Base-by-base conservation (phyloP, 1,284 basidiomycete genomes). In the Baeospora myosura region DNA sequence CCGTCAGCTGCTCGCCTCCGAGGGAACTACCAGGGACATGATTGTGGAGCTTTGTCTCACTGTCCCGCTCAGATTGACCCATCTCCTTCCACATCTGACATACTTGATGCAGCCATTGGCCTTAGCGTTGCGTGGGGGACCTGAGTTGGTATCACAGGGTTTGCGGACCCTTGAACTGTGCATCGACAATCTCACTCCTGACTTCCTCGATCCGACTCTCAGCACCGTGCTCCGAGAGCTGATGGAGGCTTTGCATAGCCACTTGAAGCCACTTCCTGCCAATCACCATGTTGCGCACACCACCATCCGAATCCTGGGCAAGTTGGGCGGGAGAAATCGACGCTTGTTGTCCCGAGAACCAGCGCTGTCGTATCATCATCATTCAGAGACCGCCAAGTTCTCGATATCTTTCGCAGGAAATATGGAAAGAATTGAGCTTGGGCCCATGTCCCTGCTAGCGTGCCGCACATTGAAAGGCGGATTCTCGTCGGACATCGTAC, bases 51-150 rank as follows among this genome's bases (percentile, higher is more conserved):
- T 99, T 33, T 98, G 92, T 59, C 78, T 99, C 41, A 99, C 96
- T 1, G 95, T 98, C 12, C 96, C 96, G 0, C 75, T 98, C 28
- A 88, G 96, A 23, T 70, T 99, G 26, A 98, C 94, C 7, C 94
- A 98, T 60, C 78, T 99, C 21, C 76, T 98, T 22, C 96, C 97
- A 0, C 94, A 97, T 66, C 78, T 99, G 23, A 82, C 83, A 24
- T 96, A 97, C 59, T 74, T 99, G 46, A 98, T 98, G 95, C 88
- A 92, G 53, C 96, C 96, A 0, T 74, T 99, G 30, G 92, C 95
- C 0, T 72, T 96, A 38, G 94, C 96, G 7, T 69, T 99, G 35
- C 83, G 88, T 47, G 93, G 92, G 17, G 78, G 78, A 29, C 76
- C 86, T 3, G 95, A 99, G 46, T 78, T 98, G 38, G 88, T 98